Base-by-base conservation (phyloP, 2,329 filamentous ascomycete species). In the Diaporthe citriasiana region DNA sequence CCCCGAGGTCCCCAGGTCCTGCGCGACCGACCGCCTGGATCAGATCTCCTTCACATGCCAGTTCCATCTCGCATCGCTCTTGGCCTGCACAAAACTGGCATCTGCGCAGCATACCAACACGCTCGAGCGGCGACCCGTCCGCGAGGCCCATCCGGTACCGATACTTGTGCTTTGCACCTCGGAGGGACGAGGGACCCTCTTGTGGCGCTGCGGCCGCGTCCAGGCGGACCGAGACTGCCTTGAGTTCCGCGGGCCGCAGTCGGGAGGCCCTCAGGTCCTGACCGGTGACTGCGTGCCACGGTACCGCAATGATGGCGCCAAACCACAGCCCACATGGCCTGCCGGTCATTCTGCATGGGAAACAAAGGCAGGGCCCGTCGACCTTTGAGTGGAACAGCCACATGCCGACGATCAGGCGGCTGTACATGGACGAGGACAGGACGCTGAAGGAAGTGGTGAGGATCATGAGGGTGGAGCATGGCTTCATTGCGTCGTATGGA, bases 361-460 rank as follows among this genome's bases (percentile, higher is more conserved):
- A 33, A 2, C 42, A 51, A 10, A 68, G 33, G 30, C 45, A 38
- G 30, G 63, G 42, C 13, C 63, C 63, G 19, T 51, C 63, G 12
- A 68, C 63, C 47, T 68, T 68, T 40, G 45, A 68, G 13, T 74
- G 73, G 73, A 65, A 65, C 30, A 57, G n/a, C 33, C 59, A 74
- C 10, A 59, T 74, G 73, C 73, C 73, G 27, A 72, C 35, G 17
- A 74, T 74, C n/a, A 50, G 42, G 30, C 73, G 40, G 51, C 73
- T 74, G 42, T 74, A 74, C 69, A 65, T 74, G 73, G 73, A 74
- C 19, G 68, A 74, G 53, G 73, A 63, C 10, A 66, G 42, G 51
- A 74, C 73, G n/a, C 69, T 74, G 33, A 74, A 74, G 73, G 68
- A 74, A n/a, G 51, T 74, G 25, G 71, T 74, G 60, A 70, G 56